Evolutionary conservation across 345 rosid genomes (phyloP), one percentile per base, ranked within the genome.

Genomic region (Erysimum cheiranthoides): DNA sequence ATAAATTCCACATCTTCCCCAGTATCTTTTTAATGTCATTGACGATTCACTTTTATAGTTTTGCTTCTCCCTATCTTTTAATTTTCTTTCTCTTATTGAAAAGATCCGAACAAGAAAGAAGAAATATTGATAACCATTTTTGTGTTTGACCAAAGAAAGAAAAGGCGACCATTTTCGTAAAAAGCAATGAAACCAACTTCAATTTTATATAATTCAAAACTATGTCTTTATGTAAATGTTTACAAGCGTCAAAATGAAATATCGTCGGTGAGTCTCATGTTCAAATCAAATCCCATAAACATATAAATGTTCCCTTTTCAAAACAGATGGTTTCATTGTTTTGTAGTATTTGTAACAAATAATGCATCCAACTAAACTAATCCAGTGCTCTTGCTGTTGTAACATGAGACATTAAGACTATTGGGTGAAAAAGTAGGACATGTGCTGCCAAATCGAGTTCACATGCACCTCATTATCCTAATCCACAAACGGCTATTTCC

Each of bases 371-470:
- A 21, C 25, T 21, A 21, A 21, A 21, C 25, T 21, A 21, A 21
- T 21, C 25, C 25, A 21, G 25, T 21, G 25, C 25, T 21, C 25
- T 21, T 21, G 25, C 25, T 21, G 21, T 16, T 21, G 21, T 16
- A 58, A 11, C 28, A 70, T 49, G 62, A 60, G 43, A 38, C 38
- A 38, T 28, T 47, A 32, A 46, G 5, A 30, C 34, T 49, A 66
- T 36, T 75, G 61, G 61, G 11, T 30, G 28, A 18, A 7, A 50
- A 47, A 46, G 40, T 38, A 18, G 18, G 56, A 18, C 79, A 75
- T 75, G 70, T 69, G 75, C 43, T 6, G 49, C 70, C 71, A 70
- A 62, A 61, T 68, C 70, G 5, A 76, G 1, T 8, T 52, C 79
- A 76, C 75, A 76, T 76, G 75, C 58, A 42, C 47, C 51, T 58